Base-by-base conservation (phyloP, 164 flowering plant species). In the Platanus orientalis region DNA sequence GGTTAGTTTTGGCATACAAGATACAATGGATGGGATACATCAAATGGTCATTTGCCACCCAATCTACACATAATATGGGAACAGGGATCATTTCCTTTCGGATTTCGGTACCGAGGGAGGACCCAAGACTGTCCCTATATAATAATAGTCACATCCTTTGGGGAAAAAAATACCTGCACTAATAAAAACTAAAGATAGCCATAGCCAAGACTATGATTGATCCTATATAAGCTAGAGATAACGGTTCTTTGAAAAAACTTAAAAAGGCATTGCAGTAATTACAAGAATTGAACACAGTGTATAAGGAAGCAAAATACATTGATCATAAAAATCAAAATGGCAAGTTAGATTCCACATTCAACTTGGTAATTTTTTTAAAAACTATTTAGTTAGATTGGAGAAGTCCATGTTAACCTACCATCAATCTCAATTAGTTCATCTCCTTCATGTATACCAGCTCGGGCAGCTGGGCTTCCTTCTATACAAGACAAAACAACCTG, bases 371-470 rank as follows among this genome's bases (percentile, higher is more conserved):
- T 52, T 7, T 6, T 6, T 7, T n/a, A 23, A 56, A 44, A 29
- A 57, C n/a, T n/a, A n/a, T n/a, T n/a, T n/a, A n/a, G n/a, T n/a
- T 57, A 57, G 27, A 36, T 24, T 11, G 5, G 28, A 54, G 57
- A 44, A 50, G 0, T 7, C 54, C 13, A 52, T 10, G 16, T 30
- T 25, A 34, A 61, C 70, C 45, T 77, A 92, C 98, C 97, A 77
- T 90, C 82, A 60, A 91, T 90, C 73, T 94, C 97, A 69, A 87
- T 63, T 61, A 94, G 71, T 74, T 91, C 89, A 75, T 89, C 96
- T 67, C 99, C 99, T 75, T 83, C 93, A 63, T 78, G 90, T 71
- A 94, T 89, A 36, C 97, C 97, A 73, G 97, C 99, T 72, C 90
- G 96, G 28, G 84, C 86, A 64, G 97, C 97, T 48, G 99, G 99